These are phyloP conservation scores for Alnus glutinosa DNA, from an alignment of 306 rosid species.

Conservation along the genomic window DNA sequence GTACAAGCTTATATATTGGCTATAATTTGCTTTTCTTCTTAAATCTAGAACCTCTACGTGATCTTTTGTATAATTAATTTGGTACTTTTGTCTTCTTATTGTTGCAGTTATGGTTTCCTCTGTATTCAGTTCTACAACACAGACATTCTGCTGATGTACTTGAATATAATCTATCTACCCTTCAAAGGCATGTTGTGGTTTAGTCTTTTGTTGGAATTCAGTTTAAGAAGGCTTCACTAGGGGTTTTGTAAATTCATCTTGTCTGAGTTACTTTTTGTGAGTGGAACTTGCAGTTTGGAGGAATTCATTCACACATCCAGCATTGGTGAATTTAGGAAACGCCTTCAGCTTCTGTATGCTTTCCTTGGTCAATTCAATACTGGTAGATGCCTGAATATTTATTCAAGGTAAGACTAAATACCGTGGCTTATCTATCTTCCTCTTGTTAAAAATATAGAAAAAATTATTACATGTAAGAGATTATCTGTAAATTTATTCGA, in stretches of 20 bases:
- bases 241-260: conserved; percentile 4
- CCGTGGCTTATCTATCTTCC: conserved; percentile 13
- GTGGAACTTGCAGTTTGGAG: conserved; percentile 64
- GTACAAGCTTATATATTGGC: neutral
- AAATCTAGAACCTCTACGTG: conserved; percentile 6
- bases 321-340: conserved; percentile 81
- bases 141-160: conserved; percentile 30
- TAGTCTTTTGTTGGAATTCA: conserved; percentile 8
- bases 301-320: conserved; percentile 83
- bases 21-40: conserved; percentile 1
- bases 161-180: conserved; percentile 32
- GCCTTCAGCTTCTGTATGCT: conserved; percentile 89
- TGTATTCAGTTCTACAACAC: conserved; percentile 58
- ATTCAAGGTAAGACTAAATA: conserved; percentile 48
- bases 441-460: neutral
- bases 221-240: conserved; percentile 6
- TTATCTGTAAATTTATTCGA: neutral
- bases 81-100: conserved; percentile 13
- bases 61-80: conserved; percentile 20
- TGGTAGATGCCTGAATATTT: conserved; percentile 38
- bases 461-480: neutral
- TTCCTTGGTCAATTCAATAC: conserved; percentile 75
- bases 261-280: conserved; percentile 12
- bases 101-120: conserved; percentile 92
- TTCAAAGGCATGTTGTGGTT: conserved; percentile 51